Percentiles rank a stretch among this genome's conserved stretches.
Conservation (phyloP, 106 monocot genomes). For the Dioscorea zingiberensis region DNA sequence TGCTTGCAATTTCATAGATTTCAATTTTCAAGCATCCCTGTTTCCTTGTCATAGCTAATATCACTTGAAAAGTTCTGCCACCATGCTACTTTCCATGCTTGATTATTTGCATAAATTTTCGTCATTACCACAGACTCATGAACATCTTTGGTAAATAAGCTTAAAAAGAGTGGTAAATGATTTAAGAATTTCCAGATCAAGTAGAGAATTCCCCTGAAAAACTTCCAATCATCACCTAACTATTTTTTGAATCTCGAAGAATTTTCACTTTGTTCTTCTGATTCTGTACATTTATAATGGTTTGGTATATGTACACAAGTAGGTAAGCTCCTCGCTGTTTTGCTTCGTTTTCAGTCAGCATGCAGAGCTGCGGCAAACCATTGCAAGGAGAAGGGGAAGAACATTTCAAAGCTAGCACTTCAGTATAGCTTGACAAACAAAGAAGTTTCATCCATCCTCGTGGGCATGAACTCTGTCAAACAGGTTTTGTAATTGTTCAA, state of each 20-base stretch:
- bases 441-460: slow-evolving; percentile 73
- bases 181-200: too few species aligned
- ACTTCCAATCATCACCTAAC: too few species aligned
- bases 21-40: neutral
- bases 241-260: neutral
- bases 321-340: neutral
- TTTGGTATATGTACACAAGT: neutral
- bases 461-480: slow-evolving; percentile 81
- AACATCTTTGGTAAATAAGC: too few species aligned
- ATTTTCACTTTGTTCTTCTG: neutral
- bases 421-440: slow-evolving; percentile 86
- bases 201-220: too few species aligned
- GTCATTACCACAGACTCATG: too few species aligned
- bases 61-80: too few species aligned
- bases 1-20: neutral
- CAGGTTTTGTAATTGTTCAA: slow-evolving; percentile 39
- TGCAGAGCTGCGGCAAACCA: slow-evolving; percentile 61
- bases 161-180: too few species aligned
- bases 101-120: too few species aligned
- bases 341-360: slow-evolving; percentile 35
- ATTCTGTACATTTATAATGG: neutral
- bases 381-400: slow-evolving; percentile 72
- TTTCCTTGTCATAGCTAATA: neutral
- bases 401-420: slow-evolving; percentile 70
- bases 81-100: too few species aligned